Conservation (phyloP, 2,329 filamentous ascomycete species). For the Cladosporium sp. region DNA sequence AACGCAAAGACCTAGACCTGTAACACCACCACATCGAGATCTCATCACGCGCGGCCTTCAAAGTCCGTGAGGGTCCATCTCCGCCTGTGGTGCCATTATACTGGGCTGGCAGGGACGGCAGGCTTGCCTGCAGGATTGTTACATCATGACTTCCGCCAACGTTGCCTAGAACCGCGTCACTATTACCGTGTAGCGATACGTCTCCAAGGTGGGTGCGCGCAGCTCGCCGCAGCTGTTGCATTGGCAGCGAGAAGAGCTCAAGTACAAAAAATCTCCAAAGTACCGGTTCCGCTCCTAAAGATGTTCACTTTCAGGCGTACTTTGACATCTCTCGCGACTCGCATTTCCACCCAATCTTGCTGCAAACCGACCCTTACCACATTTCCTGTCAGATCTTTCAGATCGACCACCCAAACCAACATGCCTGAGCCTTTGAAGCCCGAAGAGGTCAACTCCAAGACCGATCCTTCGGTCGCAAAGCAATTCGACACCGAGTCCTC, state of each 20-base stretch:
- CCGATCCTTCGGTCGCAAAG: slow-evolving; percentile 44
- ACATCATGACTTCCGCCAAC: slow-evolving; percentile 7
- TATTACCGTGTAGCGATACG: background rate
- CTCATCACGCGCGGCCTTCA: background rate
- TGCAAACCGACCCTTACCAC: slow-evolving; percentile 12
- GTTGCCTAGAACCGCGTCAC: slow-evolving; percentile 7
- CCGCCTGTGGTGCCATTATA: slow-evolving; percentile 1
- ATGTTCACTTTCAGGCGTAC: slow-evolving; percentile 7
- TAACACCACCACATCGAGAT: background rate
- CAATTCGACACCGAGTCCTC: slow-evolving; percentile 42
- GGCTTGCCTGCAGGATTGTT: slow-evolving; percentile 5
- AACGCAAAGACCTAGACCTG: background rate
- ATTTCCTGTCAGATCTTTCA: slow-evolving; percentile 5
- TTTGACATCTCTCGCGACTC: slow-evolving; percentile 8
- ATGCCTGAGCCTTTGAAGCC: slow-evolving; percentile 41
- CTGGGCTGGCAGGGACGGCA: background rate
- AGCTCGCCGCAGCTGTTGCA: background rate
- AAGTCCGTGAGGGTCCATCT: background rate
- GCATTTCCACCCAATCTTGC: slow-evolving; percentile 3
- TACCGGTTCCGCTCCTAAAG: background rate
- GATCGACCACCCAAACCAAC: slow-evolving; percentile 9
- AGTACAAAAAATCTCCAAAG: background rate
- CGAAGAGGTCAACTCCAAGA: slow-evolving; percentile 37
- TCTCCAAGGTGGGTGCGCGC: background rate
- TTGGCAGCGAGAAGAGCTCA: background rate